Percentiles rank a stretch among this genome's conserved stretches.
phyloP scores from a whole-genome alignment of 164 flowering plant genomes.

The grape (Vitis vinifera) region DNA sequence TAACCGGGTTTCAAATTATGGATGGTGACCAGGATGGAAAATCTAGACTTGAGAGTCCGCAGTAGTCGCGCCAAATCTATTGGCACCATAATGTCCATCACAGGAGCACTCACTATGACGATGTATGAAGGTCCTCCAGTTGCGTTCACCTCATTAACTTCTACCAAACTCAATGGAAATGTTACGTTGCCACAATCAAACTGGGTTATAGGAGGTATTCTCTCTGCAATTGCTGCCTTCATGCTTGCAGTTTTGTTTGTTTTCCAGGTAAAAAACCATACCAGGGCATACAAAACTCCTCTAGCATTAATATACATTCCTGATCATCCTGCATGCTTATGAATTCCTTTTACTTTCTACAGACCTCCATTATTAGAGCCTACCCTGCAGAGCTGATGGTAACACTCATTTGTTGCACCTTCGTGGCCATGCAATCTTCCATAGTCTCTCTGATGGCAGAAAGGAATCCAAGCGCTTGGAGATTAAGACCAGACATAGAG shows the following conservation, averaged over 20 bases:
- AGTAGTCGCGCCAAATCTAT: constrained; percentile 22
- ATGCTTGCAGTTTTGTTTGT: constrained; percentile 8
- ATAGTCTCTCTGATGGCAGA: constrained; percentile 13
- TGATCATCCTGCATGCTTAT: too few species aligned
- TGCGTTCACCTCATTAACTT: not conserved
- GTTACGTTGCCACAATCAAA: not conserved
- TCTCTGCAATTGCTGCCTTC: constrained; percentile 10
- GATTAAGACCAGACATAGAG: constrained; percentile 1
- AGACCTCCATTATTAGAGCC: constrained; percentile 22
- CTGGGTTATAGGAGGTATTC: constrained; percentile 29
- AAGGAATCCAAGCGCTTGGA: constrained; percentile 16
- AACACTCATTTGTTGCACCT: constrained; percentile 8
- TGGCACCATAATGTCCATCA: constrained; percentile 23
- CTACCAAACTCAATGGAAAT: not conserved
- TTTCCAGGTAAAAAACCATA: constrained; percentile 21
- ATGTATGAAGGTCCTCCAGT: constrained; percentile 22
- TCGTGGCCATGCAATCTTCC: constrained; percentile 10
- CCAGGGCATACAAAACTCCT: not conserved
- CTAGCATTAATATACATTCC: too few species aligned
- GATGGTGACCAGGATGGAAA: constrained; percentile 25
- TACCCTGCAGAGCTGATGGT: constrained; percentile 19
- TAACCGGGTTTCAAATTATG: not conserved
- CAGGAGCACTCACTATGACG: constrained; percentile 25
- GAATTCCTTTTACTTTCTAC: not conserved
- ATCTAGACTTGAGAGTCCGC: constrained; percentile 9